Conservation (phyloP, 305 asterid species). For the Plantago lanceolata region DNA sequence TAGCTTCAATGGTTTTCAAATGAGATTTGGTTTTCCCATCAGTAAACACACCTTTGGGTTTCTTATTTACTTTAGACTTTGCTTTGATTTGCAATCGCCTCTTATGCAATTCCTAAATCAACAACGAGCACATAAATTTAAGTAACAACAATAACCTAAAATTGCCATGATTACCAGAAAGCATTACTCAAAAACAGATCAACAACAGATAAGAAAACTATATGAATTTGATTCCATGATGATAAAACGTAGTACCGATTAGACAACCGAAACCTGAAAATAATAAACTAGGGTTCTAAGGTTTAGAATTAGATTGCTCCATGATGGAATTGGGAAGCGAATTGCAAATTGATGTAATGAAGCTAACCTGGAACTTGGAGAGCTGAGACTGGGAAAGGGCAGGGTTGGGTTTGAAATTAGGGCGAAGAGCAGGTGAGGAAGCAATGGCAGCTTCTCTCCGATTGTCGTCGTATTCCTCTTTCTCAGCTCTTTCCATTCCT, state of each 20-base stretch:
- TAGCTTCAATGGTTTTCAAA: slow-evolving; percentile 30
- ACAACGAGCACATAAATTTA: slow-evolving; percentile 14
- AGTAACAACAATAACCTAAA: neutral
- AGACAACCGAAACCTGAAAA: too few relatives aligned
- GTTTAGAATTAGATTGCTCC: too few relatives aligned
- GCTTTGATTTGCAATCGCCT: slow-evolving; percentile 74
- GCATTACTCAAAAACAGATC: neutral
- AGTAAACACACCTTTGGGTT: slow-evolving; percentile 46
- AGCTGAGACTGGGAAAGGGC: slow-evolving; percentile 49
- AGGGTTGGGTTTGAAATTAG: slow-evolving; percentile 48
- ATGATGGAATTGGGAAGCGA: too few relatives aligned
- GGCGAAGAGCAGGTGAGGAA: slow-evolving; percentile 44
- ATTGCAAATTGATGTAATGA: neutral
- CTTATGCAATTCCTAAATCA: slow-evolving; percentile 60
- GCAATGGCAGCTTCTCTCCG: slow-evolving; percentile 68
- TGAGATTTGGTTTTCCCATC: slow-evolving; percentile 34
- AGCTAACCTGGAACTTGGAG: slow-evolving; percentile 67
- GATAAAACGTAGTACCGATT: too few relatives aligned
- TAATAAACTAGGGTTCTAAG: too few relatives aligned
- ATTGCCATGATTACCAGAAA: neutral
- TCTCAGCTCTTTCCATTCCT: slow-evolving; percentile 20
- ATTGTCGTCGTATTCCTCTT: slow-evolving; percentile 36
- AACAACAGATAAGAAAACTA: neutral
- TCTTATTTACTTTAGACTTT: slow-evolving; percentile 47
- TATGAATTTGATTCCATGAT: too few relatives aligned